phyloP scores from a whole-genome alignment of 2,329 filamentous ascomycete genomes.

The Myriosclerotinia duriaeana region DNA sequence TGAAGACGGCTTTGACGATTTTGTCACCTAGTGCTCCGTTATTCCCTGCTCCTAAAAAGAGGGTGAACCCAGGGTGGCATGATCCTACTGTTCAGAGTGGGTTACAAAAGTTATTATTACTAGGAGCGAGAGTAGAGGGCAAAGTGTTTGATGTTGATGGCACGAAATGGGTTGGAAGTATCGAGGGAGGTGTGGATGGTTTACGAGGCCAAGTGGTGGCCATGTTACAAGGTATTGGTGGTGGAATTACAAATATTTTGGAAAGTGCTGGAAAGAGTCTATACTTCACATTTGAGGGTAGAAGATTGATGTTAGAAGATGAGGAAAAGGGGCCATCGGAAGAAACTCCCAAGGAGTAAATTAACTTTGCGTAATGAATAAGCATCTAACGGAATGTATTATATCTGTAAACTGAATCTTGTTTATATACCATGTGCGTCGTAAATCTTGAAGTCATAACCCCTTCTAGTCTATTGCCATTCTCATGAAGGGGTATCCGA shows the following conservation, averaged over 20 bases:
- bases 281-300: conserved; percentile 84
- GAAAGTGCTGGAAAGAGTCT: conserved; percentile 78
- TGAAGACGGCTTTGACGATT: conserved; percentile 77
- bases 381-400: conserved; percentile 31
- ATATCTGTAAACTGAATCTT: conserved; percentile 32
- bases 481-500: conserved; percentile 4
- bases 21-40: conserved; percentile 68
- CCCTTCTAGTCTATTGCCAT: conserved; percentile 11
- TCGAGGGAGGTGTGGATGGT: conserved; percentile 77
- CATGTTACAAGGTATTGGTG: conserved; percentile 77
- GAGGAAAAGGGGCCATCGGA: conserved; percentile 45
- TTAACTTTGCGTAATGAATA: conserved; percentile 28
- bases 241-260: conserved; percentile 73
- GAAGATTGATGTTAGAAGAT: conserved; percentile 78
- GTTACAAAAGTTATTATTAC: conserved; percentile 79
- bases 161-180: conserved; percentile 69
- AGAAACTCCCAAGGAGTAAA: conserved; percentile 25
- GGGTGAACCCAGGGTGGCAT: conserved; percentile 76
- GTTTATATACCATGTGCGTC: conserved; percentile 21
- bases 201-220: conserved; percentile 77
- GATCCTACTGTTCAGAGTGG: conserved; percentile 77
- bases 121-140: conserved; percentile 85
- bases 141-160: conserved; percentile 46
- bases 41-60: conserved; percentile 77
- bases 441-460: conserved; percentile 27